phyloP scores from a whole-genome alignment of 2,329 filamentous ascomycete genomes.

The Botrytis hyacinthi region DNA sequence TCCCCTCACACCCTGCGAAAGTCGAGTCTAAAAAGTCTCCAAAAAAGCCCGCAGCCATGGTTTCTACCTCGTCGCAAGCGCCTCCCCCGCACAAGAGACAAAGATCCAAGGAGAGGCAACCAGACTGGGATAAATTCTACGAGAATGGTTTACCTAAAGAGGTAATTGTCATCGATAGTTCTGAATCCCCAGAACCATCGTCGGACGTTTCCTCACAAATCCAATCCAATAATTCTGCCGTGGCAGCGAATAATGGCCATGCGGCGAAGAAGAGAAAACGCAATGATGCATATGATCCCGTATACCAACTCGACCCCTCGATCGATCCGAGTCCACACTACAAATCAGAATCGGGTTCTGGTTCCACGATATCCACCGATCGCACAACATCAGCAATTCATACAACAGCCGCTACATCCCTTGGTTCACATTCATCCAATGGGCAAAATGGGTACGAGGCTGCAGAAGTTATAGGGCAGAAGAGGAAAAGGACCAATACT shows the following conservation, averaged over 20 bases:
- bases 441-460: constrained; percentile 64
- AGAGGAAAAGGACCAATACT: constrained; percentile 76
- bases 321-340: constrained; percentile 70
- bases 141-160: constrained; percentile 81
- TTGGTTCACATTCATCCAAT: constrained; percentile 64
- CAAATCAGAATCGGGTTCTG: constrained; percentile 58
- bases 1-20: constrained; percentile 24
- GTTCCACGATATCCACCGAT: constrained; percentile 76
- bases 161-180: constrained; percentile 78
- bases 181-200: constrained; percentile 50
- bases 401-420: constrained; percentile 85
- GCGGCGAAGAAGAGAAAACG: constrained; percentile 68
- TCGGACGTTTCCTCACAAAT: constrained; percentile 43
- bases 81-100: constrained; percentile 42
- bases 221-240: constrained; percentile 32
- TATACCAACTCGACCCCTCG: constrained; percentile 69
- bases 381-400: constrained; percentile 77
- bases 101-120: constrained; percentile 50
- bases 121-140: constrained; percentile 79
- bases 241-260: constrained; percentile 53
- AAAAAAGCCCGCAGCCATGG: constrained; percentile 40
- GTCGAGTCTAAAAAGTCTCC: constrained; percentile 27
- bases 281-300: constrained; percentile 63
- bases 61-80: constrained; percentile 32
- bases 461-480: constrained; percentile 70